Conservation (phyloP, 169 alveolate genomes). For the Pseudocohnilembus persalinus region DNA sequence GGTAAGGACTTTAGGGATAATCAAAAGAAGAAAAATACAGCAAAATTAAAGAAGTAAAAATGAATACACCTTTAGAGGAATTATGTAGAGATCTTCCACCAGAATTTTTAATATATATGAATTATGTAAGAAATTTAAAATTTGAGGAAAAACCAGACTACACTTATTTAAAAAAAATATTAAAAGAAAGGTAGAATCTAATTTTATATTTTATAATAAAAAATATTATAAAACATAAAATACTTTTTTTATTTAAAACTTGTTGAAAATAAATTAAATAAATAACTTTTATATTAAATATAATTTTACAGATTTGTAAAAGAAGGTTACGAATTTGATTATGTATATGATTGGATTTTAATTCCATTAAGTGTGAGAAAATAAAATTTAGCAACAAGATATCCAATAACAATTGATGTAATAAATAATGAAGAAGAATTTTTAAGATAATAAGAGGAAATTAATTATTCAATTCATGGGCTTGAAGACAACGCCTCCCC, state of each 20-base stretch:
- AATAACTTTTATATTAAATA: too few relatives aligned
- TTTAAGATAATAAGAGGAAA: conserved; percentile 6
- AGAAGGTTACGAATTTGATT: conserved; percentile 58
- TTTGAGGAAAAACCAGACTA: conserved; percentile 83
- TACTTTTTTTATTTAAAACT: too few relatives aligned
- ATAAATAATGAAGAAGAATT: conserved; percentile 37
- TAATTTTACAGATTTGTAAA: conserved; percentile 34
- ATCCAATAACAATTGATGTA: conserved; percentile 39
- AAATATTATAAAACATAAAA: too few relatives aligned
- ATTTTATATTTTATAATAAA: too few relatives aligned
- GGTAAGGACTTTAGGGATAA: conserved; percentile 80
- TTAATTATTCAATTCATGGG: not conserved
- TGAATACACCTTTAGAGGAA: conserved; percentile 57
- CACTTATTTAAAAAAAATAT: conserved; percentile 47
- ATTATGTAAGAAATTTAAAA: conserved; percentile 56
- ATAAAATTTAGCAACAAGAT: conserved; percentile 30
- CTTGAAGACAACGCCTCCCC: not conserved
- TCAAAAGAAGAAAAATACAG: conserved; percentile 69
- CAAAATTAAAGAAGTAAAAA: conserved; percentile 67
- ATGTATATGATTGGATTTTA: conserved; percentile 56
- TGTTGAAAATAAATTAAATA: too few relatives aligned
- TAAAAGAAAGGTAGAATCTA: conserved; percentile 25
- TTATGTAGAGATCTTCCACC: conserved; percentile 66
- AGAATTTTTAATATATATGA: conserved; percentile 55
- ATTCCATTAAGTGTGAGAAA: conserved; percentile 43